Conservation (phyloP, 352 stramenopile species). For the Globisporangium recalcitrans region DNA sequence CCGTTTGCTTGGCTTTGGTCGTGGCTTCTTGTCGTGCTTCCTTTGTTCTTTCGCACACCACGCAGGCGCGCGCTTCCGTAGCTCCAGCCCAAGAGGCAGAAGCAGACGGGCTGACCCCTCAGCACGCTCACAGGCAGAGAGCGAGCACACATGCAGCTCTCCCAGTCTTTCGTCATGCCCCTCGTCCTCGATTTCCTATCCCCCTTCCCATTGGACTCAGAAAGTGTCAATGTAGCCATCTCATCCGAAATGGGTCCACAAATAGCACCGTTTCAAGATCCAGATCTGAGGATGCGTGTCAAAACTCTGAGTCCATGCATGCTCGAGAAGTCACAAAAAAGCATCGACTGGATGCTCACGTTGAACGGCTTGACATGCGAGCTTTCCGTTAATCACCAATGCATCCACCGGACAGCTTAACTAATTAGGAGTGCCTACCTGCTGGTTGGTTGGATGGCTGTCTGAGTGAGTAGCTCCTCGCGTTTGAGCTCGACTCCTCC, state of each 20-base stretch:
- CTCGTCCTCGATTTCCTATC: constrained; percentile 5
- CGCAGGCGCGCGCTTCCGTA: background rate
- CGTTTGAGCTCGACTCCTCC: background rate
- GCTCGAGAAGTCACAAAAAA: no score
- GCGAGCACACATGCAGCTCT: background rate
- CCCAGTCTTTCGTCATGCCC: background rate
- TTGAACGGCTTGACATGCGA: no score
- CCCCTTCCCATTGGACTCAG: background rate
- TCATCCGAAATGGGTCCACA: background rate
- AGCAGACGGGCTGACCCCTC: no score
- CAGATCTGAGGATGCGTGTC: background rate
- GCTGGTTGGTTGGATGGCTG: no score
- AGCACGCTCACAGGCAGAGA: background rate
- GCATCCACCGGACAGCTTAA: no score
- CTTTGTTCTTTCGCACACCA: background rate
- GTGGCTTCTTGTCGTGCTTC: background rate
- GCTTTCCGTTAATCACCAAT: no score
- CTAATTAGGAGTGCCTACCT: no score
- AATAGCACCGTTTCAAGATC: background rate
- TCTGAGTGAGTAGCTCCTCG: background rate
- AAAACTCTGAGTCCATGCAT: background rate
- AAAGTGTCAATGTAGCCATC: background rate
- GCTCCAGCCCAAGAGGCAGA: constrained; percentile 3
- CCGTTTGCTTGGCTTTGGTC: background rate
- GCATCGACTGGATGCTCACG: no score